Conservation (phyloP, 164 flowering plant species). For the Stephania japonica region DNA sequence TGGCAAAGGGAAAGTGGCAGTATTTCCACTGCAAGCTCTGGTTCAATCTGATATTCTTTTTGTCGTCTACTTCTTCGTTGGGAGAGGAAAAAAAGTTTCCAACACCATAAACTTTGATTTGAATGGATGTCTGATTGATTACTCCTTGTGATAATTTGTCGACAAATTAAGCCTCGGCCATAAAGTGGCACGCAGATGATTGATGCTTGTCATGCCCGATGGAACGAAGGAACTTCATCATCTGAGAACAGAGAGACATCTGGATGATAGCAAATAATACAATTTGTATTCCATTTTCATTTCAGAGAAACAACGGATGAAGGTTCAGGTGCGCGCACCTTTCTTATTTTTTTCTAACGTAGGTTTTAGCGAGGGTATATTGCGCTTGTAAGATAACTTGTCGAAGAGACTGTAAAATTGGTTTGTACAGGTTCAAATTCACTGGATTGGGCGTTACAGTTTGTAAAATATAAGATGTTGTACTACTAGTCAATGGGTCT, state of each 20-base stretch:
- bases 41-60: conserved; percentile 22
- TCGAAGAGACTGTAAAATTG: background rate
- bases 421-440: conserved; percentile 7
- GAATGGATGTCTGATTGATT: background rate
- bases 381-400: background rate
- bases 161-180: background rate
- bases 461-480: background rate
- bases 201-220: background rate
- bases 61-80: background rate
- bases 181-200: background rate
- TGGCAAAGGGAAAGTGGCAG: conserved; percentile 58
- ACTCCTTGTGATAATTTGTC: background rate
- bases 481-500: background rate
- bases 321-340: background rate
- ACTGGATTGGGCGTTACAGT: background rate
- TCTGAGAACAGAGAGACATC: background rate
- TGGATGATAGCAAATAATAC: background rate
- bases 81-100: background rate
- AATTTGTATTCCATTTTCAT: background rate
- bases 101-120: background rate
- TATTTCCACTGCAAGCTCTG: conserved; percentile 30
- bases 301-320: background rate
- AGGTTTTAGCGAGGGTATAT: background rate
- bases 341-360: background rate
- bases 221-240: background rate